Evolutionary conservation across 306 rosid species (phyloP), one percentile per base, ranked within the genome.

Genomic region (Phaseolus lunatus): DNA sequence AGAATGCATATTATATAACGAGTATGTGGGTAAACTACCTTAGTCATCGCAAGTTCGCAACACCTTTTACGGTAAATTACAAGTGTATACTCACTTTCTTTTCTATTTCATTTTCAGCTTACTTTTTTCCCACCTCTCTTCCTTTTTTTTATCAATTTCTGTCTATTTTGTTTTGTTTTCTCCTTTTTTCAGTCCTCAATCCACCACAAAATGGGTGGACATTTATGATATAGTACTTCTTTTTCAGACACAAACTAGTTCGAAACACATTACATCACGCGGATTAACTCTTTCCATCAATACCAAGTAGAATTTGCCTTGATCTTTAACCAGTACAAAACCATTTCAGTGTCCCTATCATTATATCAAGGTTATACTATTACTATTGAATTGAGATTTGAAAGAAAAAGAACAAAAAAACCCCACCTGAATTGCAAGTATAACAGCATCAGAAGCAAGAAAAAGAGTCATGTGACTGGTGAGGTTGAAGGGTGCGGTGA

Each of bases 401-500:
- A 33, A 65, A 39, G 50, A 15, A 37, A 22, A 15, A n/a, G 2
- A 7, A 8, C 15, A 1, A 5, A 52, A 74, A 44, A 16, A 4
- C 9, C 1, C 12, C 1, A 88, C 98, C 96, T 89, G 86, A 80
- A 90, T 47, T 41, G 87, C 98, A 44, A 94, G 93, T 35, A 94
- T 89, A 44, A 82, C 94, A 80, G 97, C 89, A 76, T 76, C 86
- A 69, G 80, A 76, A 56, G 91, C 96, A 0, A 94, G 92, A 85
- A 94, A 94, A 9, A 94, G 88, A 75, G 98, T 94, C 82, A 91
- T 75, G 27, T 86, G 96, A 76, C 96, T 91, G 19, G 98, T 94
- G 56, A 94, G 98, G 80, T 94, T 94, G 79, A 94, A 94, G 2
- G 98, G 98, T 10, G 94, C 92, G 23, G 98, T 94, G 8, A 94